These are phyloP conservation scores for Aspergillus phoenicis DNA, from an alignment of 2,329 filamentous ascomycete species.

Conservation along the genomic window DNA sequence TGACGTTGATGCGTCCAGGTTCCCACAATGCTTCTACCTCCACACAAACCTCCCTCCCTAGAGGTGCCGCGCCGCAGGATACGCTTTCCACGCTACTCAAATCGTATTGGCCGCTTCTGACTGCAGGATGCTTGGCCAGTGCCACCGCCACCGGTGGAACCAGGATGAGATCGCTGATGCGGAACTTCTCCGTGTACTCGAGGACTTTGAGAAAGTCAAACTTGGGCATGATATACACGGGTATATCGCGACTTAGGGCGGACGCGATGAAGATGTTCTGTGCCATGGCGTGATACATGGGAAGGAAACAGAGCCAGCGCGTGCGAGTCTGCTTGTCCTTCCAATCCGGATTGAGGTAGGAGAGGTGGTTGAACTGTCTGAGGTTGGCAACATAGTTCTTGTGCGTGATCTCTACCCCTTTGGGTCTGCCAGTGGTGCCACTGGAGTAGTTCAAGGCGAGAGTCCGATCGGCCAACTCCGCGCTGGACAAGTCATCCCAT, in stretches of 20 bases:
- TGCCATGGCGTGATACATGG: slow-evolving; percentile 74
- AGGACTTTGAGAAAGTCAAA: slow-evolving; percentile 78
- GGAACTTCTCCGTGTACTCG: slow-evolving; percentile 65
- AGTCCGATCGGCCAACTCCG: slow-evolving; percentile 42
- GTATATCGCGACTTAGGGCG: slow-evolving; percentile 53
- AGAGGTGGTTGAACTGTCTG: slow-evolving; percentile 58
- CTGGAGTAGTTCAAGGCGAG: slow-evolving; percentile 74
- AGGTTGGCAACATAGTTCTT: slow-evolving; percentile 74
- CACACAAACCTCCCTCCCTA: slow-evolving; percentile 55
- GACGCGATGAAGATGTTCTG: slow-evolving; percentile 71
- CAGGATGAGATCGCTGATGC: slow-evolving; percentile 66
- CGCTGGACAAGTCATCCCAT: slow-evolving; percentile 57
- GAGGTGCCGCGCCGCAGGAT: slow-evolving; percentile 69
- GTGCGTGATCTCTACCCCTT: slow-evolving; percentile 83
- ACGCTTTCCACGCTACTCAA: slow-evolving; percentile 65
- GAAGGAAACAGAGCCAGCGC: slow-evolving; percentile 67
- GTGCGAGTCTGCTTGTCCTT: slow-evolving; percentile 46
- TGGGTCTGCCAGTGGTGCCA: slow-evolving; percentile 77
- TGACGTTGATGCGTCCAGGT: slow-evolving; percentile 53
- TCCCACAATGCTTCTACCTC: slow-evolving; percentile 63
- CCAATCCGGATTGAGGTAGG: slow-evolving; percentile 52
- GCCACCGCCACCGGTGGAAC: slow-evolving; percentile 77
- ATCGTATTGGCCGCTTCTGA: slow-evolving; percentile 61
- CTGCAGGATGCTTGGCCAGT: slow-evolving; percentile 70
- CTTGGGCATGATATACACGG: slow-evolving; percentile 75